These are phyloP conservation scores for Solanum lycopersicoides DNA, from an alignment of 257 asterid genomes.

Conservation along the genomic window DNA sequence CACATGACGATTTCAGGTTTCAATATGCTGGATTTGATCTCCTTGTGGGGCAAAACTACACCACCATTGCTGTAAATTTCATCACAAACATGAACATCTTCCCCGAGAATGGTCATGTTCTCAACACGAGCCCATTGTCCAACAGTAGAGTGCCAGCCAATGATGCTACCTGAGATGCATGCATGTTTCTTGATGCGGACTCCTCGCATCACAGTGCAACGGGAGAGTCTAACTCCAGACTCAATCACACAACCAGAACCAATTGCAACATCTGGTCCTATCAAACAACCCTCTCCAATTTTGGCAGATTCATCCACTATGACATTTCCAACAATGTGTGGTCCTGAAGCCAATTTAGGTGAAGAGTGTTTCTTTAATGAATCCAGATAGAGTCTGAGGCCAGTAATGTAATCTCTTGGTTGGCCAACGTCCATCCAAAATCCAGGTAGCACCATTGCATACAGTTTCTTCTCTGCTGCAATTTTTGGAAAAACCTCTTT, in stretches of 20 bases:
- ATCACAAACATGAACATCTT: conserved; percentile 22
- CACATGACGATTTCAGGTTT: conserved; percentile 33
- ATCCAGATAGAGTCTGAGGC: conserved; percentile 60
- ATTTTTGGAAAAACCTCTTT: conserved; percentile 66
- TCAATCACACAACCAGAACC: conserved; percentile 65
- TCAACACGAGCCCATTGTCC: conserved; percentile 28
- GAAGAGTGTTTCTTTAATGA: conserved; percentile 42
- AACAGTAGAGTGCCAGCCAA: conserved; percentile 30
- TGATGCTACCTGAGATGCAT: conserved; percentile 21
- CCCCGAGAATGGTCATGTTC: conserved; percentile 32
- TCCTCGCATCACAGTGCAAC: conserved; percentile 69
- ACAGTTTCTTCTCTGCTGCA: conserved; percentile 44
- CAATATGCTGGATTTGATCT: conserved; percentile 32
- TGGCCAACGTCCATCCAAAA: conserved; percentile 91
- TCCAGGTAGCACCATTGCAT: conserved; percentile 69
- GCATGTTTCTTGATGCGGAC: conserved; percentile 66
- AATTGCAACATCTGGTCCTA: conserved; percentile 73
- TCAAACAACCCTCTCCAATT: conserved; percentile 68
- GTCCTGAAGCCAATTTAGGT: conserved; percentile 39
- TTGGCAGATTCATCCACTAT: conserved; percentile 56
- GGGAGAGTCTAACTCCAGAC: conserved; percentile 67
- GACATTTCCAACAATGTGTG: conserved; percentile 52
- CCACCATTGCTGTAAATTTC: conserved; percentile 24
- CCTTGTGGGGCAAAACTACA: conserved; percentile 34
- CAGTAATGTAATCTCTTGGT: conserved; percentile 65